A percentile compares a stretch with the other conserved stretches of the same genome.
These are phyloP conservation scores for Aspergillus panamensis DNA, from an alignment of 495 filamentous ascomycete genomes.

Conservation along the genomic window DNA sequence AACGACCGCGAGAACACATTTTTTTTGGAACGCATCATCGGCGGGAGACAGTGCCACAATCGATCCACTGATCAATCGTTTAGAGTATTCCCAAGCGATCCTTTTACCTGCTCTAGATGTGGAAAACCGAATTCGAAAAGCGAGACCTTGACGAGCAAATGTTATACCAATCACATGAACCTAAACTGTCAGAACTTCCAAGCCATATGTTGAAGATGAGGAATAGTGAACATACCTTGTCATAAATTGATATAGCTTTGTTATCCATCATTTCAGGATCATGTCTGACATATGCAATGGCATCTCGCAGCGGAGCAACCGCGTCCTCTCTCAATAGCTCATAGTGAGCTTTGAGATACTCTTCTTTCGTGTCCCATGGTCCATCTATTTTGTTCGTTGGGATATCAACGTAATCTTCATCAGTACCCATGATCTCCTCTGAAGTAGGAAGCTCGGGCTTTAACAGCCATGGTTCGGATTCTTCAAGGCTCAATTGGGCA, in stretches of 20 bases:
- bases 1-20: slow-evolving; percentile 69
- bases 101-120: slow-evolving; percentile 59
- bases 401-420: slow-evolving; percentile 29
- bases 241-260: slow-evolving; percentile 63
- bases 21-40: slow-evolving; percentile 58
- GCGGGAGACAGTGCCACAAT: slow-evolving; percentile 67
- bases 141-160: slow-evolving; percentile 59
- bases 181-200: slow-evolving; percentile 32
- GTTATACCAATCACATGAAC: slow-evolving; percentile 63
- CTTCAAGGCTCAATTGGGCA: slow-evolving; percentile 7
- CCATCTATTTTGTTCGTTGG: slow-evolving; percentile 37
- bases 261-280: slow-evolving; percentile 50
- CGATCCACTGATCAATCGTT: slow-evolving; percentile 64
- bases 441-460: slow-evolving; percentile 46
- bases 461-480: slow-evolving; percentile 34
- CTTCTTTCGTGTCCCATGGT: slow-evolving; percentile 46
- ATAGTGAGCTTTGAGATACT: slow-evolving; percentile 63
- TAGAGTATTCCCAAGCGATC: slow-evolving; percentile 76
- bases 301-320: slow-evolving; percentile 55
- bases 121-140: slow-evolving; percentile 68
- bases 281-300: slow-evolving; percentile 47
- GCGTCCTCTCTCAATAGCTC: slow-evolving; percentile 63
- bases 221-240: slow-evolving; percentile 49
- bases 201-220: background rate
- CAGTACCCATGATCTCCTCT: slow-evolving; percentile 40